phyloP scores from a whole-genome alignment of 345 rosid species.

The Salix brachista region DNA sequence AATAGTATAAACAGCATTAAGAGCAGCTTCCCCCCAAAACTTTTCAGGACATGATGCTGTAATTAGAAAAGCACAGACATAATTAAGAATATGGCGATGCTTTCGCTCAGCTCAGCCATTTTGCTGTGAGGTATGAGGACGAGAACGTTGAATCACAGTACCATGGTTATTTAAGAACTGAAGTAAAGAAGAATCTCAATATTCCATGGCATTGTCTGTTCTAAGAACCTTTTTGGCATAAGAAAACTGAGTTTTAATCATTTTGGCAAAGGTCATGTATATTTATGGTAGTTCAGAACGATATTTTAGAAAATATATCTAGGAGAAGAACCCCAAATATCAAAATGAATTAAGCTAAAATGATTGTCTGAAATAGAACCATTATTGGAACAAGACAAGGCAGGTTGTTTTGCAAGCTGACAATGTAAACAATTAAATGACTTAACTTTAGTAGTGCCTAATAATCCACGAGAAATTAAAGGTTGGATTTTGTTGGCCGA shows the following conservation, averaged over 20 bases:
- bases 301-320: background rate
- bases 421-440: background rate
- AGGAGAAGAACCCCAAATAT: background rate
- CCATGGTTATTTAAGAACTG: background rate
- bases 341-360: background rate
- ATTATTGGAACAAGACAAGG: background rate
- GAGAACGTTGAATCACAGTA: background rate
- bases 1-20: background rate
- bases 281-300: background rate
- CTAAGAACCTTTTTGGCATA: background rate
- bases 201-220: background rate
- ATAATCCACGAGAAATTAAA: conserved; percentile 7
- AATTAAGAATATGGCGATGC: background rate
- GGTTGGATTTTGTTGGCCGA: background rate
- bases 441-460: background rate
- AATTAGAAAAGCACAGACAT: background rate
- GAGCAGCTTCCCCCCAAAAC: background rate
- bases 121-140: background rate
- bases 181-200: background rate
- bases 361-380: background rate
- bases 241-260: background rate
- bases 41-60: background rate
- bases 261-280: background rate
- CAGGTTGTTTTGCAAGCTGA: background rate
- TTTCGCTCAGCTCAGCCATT: background rate